These are phyloP conservation scores for Xenoacremonium recifei DNA, from an alignment of 2,329 filamentous ascomycete genomes.

Conservation along the genomic window DNA sequence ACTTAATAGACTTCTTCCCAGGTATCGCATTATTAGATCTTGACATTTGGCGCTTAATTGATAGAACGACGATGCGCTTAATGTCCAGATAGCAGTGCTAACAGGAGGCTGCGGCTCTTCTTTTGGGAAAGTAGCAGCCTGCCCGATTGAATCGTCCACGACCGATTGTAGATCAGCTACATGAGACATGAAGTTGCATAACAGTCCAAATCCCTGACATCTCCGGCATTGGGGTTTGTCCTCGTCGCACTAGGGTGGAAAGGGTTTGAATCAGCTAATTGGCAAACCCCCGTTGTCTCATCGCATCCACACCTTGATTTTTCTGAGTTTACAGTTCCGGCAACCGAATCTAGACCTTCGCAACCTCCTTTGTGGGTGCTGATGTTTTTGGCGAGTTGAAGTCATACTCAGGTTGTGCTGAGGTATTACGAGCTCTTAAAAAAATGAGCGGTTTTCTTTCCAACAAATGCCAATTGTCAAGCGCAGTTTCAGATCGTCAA, in stretches of 20 bases:
- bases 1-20: conserved; percentile 34
- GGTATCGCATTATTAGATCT: conserved; percentile 40
- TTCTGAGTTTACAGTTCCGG: conserved; percentile 50
- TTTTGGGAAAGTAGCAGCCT: conserved; percentile 15
- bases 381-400: not conserved
- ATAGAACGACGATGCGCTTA: conserved; percentile 29
- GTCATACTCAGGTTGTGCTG: conserved; percentile 11
- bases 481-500: too few species aligned
- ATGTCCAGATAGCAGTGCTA: conserved; percentile 34
- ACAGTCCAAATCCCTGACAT: conserved; percentile 42
- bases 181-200: conserved; percentile 41
- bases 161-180: conserved; percentile 37
- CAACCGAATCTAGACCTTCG: conserved; percentile 46
- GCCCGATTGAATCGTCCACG: conserved; percentile 18
- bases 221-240: conserved; percentile 40
- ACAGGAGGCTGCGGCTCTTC: conserved; percentile 21
- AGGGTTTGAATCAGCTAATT: too few species aligned
- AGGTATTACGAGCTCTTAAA: too few species aligned
- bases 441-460: too few species aligned
- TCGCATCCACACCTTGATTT: conserved; percentile 48
- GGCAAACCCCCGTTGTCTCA: too few species aligned
- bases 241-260: conserved; percentile 42
- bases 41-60: conserved; percentile 38
- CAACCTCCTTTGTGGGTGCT: not conserved
- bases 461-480: too few species aligned